A percentile compares a stretch with the other conserved stretches of the same genome.
Conservation (phyloP, 139 green algal genomes). For the Tetraselmis striata region DNA sequence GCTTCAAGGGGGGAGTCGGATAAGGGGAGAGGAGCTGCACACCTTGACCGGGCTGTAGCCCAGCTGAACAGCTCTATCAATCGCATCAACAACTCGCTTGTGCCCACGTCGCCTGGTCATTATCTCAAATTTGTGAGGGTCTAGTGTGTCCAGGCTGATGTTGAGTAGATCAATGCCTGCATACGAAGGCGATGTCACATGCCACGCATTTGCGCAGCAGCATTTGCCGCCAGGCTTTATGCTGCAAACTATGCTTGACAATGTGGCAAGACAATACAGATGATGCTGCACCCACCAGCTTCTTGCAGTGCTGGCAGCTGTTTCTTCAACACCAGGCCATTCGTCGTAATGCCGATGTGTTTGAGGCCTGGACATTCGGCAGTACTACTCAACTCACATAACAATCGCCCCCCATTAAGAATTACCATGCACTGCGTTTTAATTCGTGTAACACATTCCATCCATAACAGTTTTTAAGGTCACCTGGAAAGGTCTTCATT, state of each 20-base stretch:
- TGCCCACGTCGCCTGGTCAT: slow-evolving; percentile 81
- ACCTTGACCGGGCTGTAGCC: slow-evolving; percentile 82
- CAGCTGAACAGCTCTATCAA: slow-evolving; percentile 65
- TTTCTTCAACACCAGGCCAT: slow-evolving; percentile 77
- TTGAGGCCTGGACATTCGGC: slow-evolving; percentile 43
- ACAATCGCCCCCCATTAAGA: too few relatives aligned
- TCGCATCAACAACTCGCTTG: slow-evolving; percentile 63
- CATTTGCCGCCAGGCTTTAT: too few relatives aligned
- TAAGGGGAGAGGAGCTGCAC: neutral
- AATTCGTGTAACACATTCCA: too few relatives aligned
- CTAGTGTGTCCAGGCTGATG: slow-evolving; percentile 91
- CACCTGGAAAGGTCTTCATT: slow-evolving; percentile 20
- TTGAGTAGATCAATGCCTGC: slow-evolving; percentile 84
- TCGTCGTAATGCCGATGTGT: slow-evolving; percentile 85
- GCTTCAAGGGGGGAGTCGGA: neutral
- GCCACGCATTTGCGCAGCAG: too few relatives aligned
- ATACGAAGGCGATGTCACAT: neutral
- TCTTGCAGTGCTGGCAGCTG: slow-evolving; percentile 53
- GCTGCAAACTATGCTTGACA: too few relatives aligned
- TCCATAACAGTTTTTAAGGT: too few relatives aligned
- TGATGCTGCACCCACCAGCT: slow-evolving; percentile 4
- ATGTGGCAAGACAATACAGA: too few relatives aligned
- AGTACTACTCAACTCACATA: neutral
- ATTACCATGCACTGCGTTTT: too few relatives aligned
- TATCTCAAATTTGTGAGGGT: slow-evolving; percentile 74